Conservation (phyloP, 345 rosid species). For the Eucalyptus tenuipes region DNA sequence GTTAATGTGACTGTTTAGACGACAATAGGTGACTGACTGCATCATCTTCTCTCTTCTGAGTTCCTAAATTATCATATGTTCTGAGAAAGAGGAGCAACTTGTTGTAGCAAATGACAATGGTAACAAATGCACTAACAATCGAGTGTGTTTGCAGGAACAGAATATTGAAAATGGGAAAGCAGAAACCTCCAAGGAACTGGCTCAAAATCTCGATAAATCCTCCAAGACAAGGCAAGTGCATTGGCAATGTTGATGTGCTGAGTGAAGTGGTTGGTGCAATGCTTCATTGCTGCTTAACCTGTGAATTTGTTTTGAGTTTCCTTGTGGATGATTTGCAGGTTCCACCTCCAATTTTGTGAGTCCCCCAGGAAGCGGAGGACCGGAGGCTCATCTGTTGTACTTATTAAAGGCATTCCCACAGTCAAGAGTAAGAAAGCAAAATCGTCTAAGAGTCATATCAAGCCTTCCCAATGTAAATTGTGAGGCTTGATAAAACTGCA, state of each 20-base stretch:
- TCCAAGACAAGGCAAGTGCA: not conserved
- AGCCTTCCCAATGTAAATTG: not conserved
- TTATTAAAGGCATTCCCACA: conserved; percentile 15
- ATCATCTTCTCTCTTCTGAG: not conserved
- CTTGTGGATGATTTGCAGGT: not conserved
- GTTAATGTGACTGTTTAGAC: not conserved
- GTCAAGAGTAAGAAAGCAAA: conserved; percentile 25
- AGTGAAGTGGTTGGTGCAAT: not conserved
- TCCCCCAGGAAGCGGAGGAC: conserved; percentile 32
- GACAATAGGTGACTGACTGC: not conserved
- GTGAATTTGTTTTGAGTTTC: not conserved
- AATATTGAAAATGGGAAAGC: conserved; percentile 6
- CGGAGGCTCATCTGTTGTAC: conserved; percentile 24
- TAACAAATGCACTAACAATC: not conserved
- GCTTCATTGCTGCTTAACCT: not conserved
- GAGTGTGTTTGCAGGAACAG: conserved; percentile 12
- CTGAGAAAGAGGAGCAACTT: not conserved
- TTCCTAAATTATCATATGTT: not conserved
- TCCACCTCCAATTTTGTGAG: conserved; percentile 8
- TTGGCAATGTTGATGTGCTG: not conserved
- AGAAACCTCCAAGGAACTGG: conserved; percentile 14
- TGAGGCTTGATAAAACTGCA: not conserved
- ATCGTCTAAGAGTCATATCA: conserved; percentile 3
- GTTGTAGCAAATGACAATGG: not conserved
- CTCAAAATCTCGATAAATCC: conserved; percentile 16